Percentiles rank a stretch among this genome's conserved stretches.
Conservation (phyloP, 345 rosid species). For the Bretschneidera sinensis region DNA sequence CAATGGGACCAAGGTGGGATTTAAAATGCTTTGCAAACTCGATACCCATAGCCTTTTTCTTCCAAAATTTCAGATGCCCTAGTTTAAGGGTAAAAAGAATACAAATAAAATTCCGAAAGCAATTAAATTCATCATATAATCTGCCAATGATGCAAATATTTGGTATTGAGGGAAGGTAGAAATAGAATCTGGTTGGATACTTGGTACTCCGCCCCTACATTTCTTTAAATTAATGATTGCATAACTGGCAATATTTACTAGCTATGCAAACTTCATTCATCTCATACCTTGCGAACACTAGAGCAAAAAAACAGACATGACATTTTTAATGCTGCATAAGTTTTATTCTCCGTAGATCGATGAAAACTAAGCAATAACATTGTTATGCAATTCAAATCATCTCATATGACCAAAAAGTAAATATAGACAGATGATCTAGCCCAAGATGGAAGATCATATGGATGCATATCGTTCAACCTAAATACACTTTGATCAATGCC, state of each 20-base stretch:
- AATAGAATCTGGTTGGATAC: background rate
- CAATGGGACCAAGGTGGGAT: slow-evolving; percentile 91
- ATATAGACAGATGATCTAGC: too few species aligned
- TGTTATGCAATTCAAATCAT: too few species aligned
- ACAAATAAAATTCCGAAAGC: background rate
- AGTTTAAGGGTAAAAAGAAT: slow-evolving; percentile 14
- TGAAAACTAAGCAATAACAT: too few species aligned
- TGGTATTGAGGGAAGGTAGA: background rate
- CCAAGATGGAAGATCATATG: too few species aligned
- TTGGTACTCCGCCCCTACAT: background rate
- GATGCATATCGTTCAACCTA: too few species aligned
- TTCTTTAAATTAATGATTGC: background rate
- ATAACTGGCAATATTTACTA: too few species aligned
- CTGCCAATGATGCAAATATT: background rate
- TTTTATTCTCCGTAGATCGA: too few species aligned
- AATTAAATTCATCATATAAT: background rate
- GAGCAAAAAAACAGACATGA: background rate
- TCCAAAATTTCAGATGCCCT: slow-evolving; percentile 99
- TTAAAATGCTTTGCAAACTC: slow-evolving; percentile 99
- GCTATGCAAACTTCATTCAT: too few species aligned
- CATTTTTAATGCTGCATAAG: too few species aligned
- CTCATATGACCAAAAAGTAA: too few species aligned
- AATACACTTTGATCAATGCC: too few species aligned
- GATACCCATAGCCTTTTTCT: slow-evolving; percentile 74
- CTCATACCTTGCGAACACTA: too few species aligned